Base-by-base conservation (phyloP, 2,329 filamentous ascomycete species). In the Xylariaceae sp. region DNA sequence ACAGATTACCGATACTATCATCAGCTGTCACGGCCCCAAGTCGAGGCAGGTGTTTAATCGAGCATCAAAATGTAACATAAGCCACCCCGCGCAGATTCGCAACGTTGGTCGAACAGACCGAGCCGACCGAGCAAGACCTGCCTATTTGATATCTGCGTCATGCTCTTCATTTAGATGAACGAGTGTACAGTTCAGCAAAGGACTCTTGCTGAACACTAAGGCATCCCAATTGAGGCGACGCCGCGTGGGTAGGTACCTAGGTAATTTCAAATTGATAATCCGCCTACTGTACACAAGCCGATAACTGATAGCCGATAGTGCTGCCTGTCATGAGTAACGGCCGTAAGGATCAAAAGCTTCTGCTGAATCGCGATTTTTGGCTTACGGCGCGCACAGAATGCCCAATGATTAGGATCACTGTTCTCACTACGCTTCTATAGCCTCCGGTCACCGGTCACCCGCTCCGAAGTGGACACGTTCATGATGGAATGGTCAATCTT, bases 151-250 rank as follows among this genome's bases (percentile, higher is more conserved):
- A 34, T 40, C 28, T 46, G 44, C 49, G 55, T 39, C 29, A 53
- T 48, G 23, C 29, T 24, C 14, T 40, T 41, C 24, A 12, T 28
- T 9, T 24, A 50, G 39, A 21, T 45, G 33, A 50, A 54, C 45
- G 39, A n/a, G 26, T 31, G 34, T 41, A n/a, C 23, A n/a, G 45
- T 40, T 26, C 46, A 29, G 51, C 24, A n/a, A 44, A 28, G 28
- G 39, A 11, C n/a, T 26, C 39, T 51, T 29, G 43, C 33, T n/a
- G 21, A 58, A 55, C 51, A 51, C 56, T 59, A 59, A 59, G 50
- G 45, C 45, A 50, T 24, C 17, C 9, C 17, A 23, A 37, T 29
- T 44, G 41, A 34, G 39, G 45, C 29, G 14, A 37, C 52, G 29
- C 16, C n/a, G 31, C 37, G 39, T 44, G 52, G 53, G 44, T 39